Base-by-base conservation (phyloP, 108 stramenopile genomes). In the Cyclotella atomus region DNA sequence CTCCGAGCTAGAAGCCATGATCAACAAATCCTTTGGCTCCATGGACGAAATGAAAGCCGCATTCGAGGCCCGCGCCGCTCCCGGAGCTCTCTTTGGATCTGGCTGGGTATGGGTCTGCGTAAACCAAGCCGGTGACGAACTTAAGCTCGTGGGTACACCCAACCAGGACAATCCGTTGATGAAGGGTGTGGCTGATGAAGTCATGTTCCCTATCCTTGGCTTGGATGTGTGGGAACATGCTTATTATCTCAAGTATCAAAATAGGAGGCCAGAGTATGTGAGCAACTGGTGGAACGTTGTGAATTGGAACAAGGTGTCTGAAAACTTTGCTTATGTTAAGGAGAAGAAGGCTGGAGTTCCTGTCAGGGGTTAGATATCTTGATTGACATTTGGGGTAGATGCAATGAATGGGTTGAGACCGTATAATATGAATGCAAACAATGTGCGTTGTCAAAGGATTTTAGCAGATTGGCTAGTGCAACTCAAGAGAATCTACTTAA, bases 211-310 rank as follows among this genome's bases (percentile, higher is more conserved):
- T 53, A 97, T 99, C 68, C 85, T 99, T 35, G 99, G 99, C 28
- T 68, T 99, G 30, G 99, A 98, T 90, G 98, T 99, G 10, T 99
- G 99, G 99, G 99, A 99, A 77, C 96, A 96, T 81, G 97, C 98
- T 16, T 98, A 98, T 89, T 98, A 97, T 83, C 92, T 98, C 70
- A 95, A 99, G 85, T 98, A 98, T 89, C 97, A 99, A 81, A 99
- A 99, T 86, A 88, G 95, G 34, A 82, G 97, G 64, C 96, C 98
- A 7, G 97, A 97, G 70, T 98, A 97, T 77, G 95, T 97, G 34
- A 80, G 83, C 34, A 81, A 79, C 85, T 95, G 95, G 91, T 99
- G 98, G 97, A 97, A 98, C 78, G 90, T 99, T 74, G 90, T 96
- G 70, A 94, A 98, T 85, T 97, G 95, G 96, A 89, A 93, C 83